Base-by-base conservation (phyloP, 2,329 filamentous ascomycete genomes). In the Colletotrichum spinosum region DNA sequence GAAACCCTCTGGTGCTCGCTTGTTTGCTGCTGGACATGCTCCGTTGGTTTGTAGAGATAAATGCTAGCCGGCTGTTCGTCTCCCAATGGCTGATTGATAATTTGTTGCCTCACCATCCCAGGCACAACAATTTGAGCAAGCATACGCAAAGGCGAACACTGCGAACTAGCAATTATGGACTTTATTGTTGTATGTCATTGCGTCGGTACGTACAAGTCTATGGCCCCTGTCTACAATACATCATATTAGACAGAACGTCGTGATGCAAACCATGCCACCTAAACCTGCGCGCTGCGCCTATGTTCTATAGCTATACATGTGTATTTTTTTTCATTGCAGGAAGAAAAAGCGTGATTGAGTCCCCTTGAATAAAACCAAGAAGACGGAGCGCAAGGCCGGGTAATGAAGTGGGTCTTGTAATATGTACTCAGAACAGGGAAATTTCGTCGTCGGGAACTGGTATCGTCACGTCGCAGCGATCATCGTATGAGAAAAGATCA, bases 201-300 rank as follows among this genome's bases (percentile, higher is more conserved):
- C 77, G 72, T 25, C 3, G 4, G 25, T 79, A 76, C 76, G 73
- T 76, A 77, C 75, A 73, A 77, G 72, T 79, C 77, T 79, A 77
- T 78, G 70, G 77, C 77, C 76, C 75, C 77, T 76, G 71, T 79
- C 77, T 79, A 78, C 73, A 77, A 73, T 78, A 78, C 76, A 77
- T 78, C 71, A 74, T 67, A 78, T 78, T 77, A 78, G 25, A 25
- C 4, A 25, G 73, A 78, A 74, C 72, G 70, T 74, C 70, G 70
- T 77, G 72, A 78, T 78, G 73, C 74, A 73, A 70, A 69, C 72
- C 72, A 72, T 75, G 71, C 71, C 70, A 70, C 72, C 69, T 70
- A 70, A 71, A 71, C 72, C 51, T 71, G 75, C 76, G 74, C 77
- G 74, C 72, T 76, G 74, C 75, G 73, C 75, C 71, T 70, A 55